phyloP scores from a whole-genome alignment of 2,329 filamentous ascomycete species.

The Botryotinia calthae region DNA sequence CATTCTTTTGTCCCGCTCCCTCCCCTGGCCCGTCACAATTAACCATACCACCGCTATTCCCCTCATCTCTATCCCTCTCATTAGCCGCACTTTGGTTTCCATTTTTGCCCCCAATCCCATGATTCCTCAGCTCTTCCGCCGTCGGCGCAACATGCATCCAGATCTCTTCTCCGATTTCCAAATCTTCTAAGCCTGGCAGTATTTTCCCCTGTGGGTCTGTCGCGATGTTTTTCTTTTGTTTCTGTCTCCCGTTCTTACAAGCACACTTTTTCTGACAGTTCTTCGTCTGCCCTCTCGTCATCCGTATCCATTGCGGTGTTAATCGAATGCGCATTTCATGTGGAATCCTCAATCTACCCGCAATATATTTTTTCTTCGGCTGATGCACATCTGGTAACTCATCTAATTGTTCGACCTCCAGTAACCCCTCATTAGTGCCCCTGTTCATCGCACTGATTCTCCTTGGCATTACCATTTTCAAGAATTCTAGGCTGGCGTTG shows the following conservation, averaged over 20 bases:
- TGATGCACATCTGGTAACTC: conserved; percentile 51
- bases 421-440: conserved; percentile 53
- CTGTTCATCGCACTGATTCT: conserved; percentile 49
- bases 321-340: conserved; percentile 39
- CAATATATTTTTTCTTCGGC: conserved; percentile 58
- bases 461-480: conserved; percentile 51
- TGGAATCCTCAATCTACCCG: conserved; percentile 54
- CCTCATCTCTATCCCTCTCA: conserved; percentile 3
- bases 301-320: conserved; percentile 21
- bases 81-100: not conserved
- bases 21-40: not conserved
- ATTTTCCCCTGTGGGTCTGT: conserved; percentile 43
- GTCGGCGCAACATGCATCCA: conserved; percentile 52
- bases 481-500: conserved; percentile 60
- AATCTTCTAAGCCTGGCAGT: conserved; percentile 39
- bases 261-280: not conserved
- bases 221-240: conserved; percentile 37
- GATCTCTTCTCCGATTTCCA: conserved; percentile 45
- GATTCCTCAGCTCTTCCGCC: conserved; percentile 36
- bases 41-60: conserved; percentile 7
- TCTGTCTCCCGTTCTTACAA: conserved; percentile 21
- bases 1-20: not conserved
- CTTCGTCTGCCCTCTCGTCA: conserved; percentile 32
- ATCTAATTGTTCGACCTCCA: conserved; percentile 44
- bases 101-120: conserved; percentile 23